Base-by-base conservation (phyloP, 2,329 filamentous ascomycete species). In the Clarireedia homoeocarpa region DNA sequence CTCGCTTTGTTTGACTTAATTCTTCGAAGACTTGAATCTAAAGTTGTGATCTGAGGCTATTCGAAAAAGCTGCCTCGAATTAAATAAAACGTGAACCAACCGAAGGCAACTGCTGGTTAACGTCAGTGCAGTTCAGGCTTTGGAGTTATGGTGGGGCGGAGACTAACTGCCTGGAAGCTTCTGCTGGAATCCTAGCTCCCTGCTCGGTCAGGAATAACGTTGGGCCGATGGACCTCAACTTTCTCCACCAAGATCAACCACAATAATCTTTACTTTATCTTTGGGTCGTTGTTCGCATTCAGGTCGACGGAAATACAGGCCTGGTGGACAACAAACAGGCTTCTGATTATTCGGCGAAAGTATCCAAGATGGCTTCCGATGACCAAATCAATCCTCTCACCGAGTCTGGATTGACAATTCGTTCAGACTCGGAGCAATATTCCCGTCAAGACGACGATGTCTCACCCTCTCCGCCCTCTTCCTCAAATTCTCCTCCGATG, bases 341-440 rank as follows among this genome's bases (percentile, higher is more conserved):
- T 34, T 34, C 30, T 34, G 4, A 12, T 12, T 23, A 36, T 3
- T 34, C 52, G 20, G 30, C 51, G 48, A 20, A 42, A 42, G 6
- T 42, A 40, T 49, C 20, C 53, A 59, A 26, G 57, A 86, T 84
- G 82, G 73, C 80, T 49, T 76, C 76, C 61, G 75, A 83, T 58
- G 76, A 75, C 36, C 63, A 65, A 27, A 66, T 68, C 56, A 75
- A 81, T 65, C 77, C 80, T 63, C 79, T 91, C 68, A 78, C 84
- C 70, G 83, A 86, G 70, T 90, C 86, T 56, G 82, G 84, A 72
- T 77, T 90, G 67, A 91, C 87, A 53, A 87, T 91, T 67, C 85
- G 80, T 63, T 91, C 88, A 51, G 89, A 94, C 76, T 90, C 85
- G 76, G 88, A 92, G 73, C 86, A 86, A 71, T 92, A 94, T 73